Evolutionary conservation across 306 rosid genomes (phyloP), one percentile per base, ranked within the genome.

Genomic region (Pachyrhizus erosus): DNA sequence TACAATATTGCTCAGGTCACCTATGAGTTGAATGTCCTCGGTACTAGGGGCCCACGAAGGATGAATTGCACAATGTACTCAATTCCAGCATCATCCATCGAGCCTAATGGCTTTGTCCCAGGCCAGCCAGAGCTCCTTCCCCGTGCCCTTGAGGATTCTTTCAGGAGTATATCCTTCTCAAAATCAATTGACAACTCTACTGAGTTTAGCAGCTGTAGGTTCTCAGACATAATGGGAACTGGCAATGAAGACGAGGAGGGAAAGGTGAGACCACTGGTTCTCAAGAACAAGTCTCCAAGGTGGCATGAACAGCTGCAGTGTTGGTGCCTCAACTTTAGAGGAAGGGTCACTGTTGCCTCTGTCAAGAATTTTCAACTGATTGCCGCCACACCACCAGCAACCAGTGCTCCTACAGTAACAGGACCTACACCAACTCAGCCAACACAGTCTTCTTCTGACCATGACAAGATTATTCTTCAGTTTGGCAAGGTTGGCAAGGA

Each of bases 231-330:
- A 48, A 78, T 81, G 9, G 92, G 94, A 58, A 17, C 87, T 9
- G 72, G 85, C 46, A 82, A 78, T 11, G 97, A 91, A 24, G 94
- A 87, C 0, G 91, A 87, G 7, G 93, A 91, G 45, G 92, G 88
- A 23, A 92, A 92, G 73, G 92, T 84, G 84, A 87, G 89, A 61
- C 93, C 98, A 9, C 82, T 96, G 55, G 89, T 96, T 82, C 97
- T 96, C 20, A 90, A 88, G 78, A 96, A 96, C 91, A 96, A 93
- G 90, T 92, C 99, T 20, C 99, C 99, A 0, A 92, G 99, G 77
- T 96, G 99, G 99, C 98, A 96, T 37, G 99, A 96, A 60, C 98
- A 93, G 83, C 88, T 93, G 88, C 98, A 96, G 65, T 96, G 99
- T 78, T 96, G 99, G 99, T 96, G 99, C 83, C 93, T 96, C 24